phyloP scores from a whole-genome alignment of 352 stramenopile species.

The Phytophthora pluvialis region DNA sequence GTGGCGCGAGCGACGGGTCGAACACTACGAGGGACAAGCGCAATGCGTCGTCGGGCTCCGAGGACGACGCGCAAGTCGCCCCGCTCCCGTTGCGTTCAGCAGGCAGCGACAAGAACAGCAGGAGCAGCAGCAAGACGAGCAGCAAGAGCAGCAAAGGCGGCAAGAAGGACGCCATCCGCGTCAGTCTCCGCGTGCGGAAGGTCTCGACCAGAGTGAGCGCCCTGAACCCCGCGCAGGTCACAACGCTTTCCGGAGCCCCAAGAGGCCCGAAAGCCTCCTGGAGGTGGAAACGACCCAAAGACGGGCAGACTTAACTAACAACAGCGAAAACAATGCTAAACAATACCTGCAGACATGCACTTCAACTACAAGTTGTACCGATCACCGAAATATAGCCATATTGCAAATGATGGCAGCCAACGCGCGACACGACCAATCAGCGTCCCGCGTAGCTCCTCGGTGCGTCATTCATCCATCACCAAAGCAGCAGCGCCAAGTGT shows the following conservation, averaged over 20 bases:
- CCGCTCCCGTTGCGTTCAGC: constrained; percentile 8
- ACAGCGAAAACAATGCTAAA: not conserved
- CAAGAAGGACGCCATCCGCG: constrained; percentile 28
- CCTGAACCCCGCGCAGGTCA: constrained; percentile 22
- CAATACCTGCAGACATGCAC: not conserved
- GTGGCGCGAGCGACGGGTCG: constrained; percentile 7
- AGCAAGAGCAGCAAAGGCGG: constrained; percentile 3
- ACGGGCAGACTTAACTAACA: not conserved
- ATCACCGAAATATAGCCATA: constrained; percentile 32
- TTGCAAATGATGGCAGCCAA: constrained; percentile 25
- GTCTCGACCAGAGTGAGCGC: constrained; percentile 33
- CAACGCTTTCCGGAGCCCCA: constrained; percentile 3
- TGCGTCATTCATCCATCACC: constrained; percentile 18
- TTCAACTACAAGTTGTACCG: constrained; percentile 7
- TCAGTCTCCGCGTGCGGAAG: constrained; percentile 16
- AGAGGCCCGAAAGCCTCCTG: constrained; percentile 15
- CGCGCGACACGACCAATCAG: constrained; percentile 26
- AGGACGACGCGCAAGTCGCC: constrained; percentile 12
- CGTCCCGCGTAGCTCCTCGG: constrained; percentile 1
- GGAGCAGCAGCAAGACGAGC: constrained; percentile 2
- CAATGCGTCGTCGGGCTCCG: constrained; percentile 19
- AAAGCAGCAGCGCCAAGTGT: not conserved
- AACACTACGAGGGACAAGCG: constrained; percentile 8
- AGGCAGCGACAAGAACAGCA: constrained; percentile 17
- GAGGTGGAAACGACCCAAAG: constrained; percentile 15